Evolutionary conservation across 176 grass and related monocot species (phyloP).

Genomic region (Carex pumila): DNA sequence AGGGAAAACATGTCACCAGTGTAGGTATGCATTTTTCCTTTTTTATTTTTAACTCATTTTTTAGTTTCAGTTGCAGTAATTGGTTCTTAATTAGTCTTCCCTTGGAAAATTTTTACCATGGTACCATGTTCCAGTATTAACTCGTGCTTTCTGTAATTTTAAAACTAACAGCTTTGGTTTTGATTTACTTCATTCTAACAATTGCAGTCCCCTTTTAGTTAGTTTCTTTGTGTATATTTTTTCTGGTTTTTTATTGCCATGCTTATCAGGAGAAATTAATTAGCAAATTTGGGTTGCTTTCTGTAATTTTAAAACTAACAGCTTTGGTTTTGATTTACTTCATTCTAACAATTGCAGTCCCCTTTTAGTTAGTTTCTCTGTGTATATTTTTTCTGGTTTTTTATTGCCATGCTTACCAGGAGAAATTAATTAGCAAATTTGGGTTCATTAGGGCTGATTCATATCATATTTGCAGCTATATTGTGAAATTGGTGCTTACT

Average conservation of each 20-base stretch:
- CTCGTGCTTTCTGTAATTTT: background rate
- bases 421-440: background rate
- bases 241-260: background rate
- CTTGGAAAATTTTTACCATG: background rate
- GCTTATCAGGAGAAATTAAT: background rate
- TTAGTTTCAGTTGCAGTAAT: background rate
- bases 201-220: background rate
- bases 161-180: background rate
- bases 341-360: background rate
- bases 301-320: background rate
- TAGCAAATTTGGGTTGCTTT: too few relatives aligned
- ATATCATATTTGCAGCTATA: background rate
- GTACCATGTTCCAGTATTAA: background rate
- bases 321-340: background rate
- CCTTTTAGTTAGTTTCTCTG: background rate
- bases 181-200: background rate
- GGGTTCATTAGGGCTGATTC: background rate
- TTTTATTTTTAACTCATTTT: background rate
- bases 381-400: background rate
- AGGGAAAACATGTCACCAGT: conserved; percentile 89
- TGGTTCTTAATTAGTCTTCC: background rate
- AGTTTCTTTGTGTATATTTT: background rate
- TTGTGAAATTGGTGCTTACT: background rate
- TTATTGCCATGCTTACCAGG: background rate
- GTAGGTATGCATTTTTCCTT: conserved; percentile 36